These are phyloP conservation scores for Trichosporon faecale DNA, from an alignment of 1,284 basidiomycete genomes.

Conservation along the genomic window DNA sequence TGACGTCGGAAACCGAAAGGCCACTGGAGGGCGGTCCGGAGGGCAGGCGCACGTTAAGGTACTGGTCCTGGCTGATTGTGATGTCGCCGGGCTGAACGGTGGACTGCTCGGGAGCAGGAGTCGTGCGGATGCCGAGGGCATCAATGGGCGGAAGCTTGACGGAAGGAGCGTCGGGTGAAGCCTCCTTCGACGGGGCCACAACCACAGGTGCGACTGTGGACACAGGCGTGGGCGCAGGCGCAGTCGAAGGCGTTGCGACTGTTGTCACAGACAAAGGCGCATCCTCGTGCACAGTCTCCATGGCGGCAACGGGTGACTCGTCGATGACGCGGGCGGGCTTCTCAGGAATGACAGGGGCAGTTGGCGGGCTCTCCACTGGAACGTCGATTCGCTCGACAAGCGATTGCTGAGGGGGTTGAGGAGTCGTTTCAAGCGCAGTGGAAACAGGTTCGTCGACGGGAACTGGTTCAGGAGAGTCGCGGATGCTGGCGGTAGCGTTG, in stretches of 20 bases:
- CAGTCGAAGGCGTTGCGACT: neutral
- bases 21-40: slow-evolving; percentile 23
- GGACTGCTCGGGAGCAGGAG: neutral
- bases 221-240: neutral
- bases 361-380: neutral
- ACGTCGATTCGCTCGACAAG: neutral
- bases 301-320: neutral
- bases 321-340: neutral
- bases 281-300: slow-evolving; percentile 2
- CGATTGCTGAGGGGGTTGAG: neutral
- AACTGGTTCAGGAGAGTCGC: neutral
- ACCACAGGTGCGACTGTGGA: neutral
- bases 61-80: neutral
- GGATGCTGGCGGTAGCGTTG: slow-evolving; percentile 4
- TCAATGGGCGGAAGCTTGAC: slow-evolving; percentile 5
- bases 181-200: neutral
- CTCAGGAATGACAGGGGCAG: neutral
- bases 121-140: neutral
- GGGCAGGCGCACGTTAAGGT: slow-evolving; percentile 12
- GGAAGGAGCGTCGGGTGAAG: neutral
- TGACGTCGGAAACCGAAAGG: slow-evolving; percentile 26
- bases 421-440: neutral
- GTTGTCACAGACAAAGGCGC: neutral
- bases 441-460: neutral
- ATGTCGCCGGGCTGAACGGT: slow-evolving; percentile 4